phyloP scores from a whole-genome alignment of 2,329 filamentous ascomycete species.

The Pseudogymnoascus sp. region DNA sequence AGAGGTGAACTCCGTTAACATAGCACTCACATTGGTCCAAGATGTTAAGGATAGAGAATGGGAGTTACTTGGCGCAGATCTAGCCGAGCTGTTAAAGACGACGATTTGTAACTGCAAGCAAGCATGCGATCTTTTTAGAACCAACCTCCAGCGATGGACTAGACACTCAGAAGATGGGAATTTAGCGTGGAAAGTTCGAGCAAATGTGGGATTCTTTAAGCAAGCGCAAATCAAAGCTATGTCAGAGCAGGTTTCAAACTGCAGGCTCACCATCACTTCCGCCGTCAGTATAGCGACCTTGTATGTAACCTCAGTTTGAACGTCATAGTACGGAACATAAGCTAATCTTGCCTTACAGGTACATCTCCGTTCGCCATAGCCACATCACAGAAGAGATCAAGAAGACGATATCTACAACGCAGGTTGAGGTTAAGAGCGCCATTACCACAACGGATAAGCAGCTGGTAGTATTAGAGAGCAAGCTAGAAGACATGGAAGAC shows the following conservation, averaged over 20 bases:
- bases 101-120: conserved; percentile 24
- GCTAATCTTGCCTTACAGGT: conserved; percentile 21
- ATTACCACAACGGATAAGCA: no score
- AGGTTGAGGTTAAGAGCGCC: no score
- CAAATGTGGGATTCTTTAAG: conserved; percentile 30
- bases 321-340: conserved; percentile 9
- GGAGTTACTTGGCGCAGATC: conserved; percentile 24
- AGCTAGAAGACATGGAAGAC: no score
- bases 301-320: conserved; percentile 19
- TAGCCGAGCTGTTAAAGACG: conserved; percentile 24
- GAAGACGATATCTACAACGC: no score
- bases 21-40: conserved; percentile 24
- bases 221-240: conserved; percentile 28
- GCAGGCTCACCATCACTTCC: conserved; percentile 26
- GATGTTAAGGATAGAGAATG: conserved; percentile 26
- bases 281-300: conserved; percentile 27
- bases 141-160: no score
- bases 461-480: no score
- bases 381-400: conserved; percentile 28
- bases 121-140: conserved; percentile 27
- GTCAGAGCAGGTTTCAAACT: conserved; percentile 28
- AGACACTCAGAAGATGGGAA: no score
- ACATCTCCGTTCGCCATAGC: conserved; percentile 27
- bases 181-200: conserved; percentile 26
- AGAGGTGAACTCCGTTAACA: conserved; percentile 24